Conservation (phyloP, 1,139 yeast species). For the Kluyveromyces sp. region DNA sequence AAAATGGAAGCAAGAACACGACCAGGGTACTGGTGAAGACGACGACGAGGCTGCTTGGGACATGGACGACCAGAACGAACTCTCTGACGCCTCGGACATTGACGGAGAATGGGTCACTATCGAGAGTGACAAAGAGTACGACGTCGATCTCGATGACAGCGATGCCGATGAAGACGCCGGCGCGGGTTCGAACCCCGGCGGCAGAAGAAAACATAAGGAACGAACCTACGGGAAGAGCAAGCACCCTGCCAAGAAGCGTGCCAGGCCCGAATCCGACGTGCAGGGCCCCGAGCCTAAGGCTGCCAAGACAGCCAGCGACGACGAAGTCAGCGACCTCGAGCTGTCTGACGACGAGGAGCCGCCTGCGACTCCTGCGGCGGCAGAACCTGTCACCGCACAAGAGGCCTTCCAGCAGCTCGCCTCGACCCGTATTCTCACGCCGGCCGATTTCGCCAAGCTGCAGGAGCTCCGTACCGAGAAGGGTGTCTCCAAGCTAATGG, state of each 20-base stretch:
- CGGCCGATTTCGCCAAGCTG: constrained; percentile 94
- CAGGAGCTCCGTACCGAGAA: constrained; percentile 81
- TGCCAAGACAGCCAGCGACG: no score
- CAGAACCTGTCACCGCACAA: constrained; percentile 23
- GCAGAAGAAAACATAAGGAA: constrained; percentile 12
- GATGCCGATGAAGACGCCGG: constrained; percentile 40
- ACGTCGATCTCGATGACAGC: constrained; percentile 38
- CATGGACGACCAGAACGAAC: constrained; percentile 43
- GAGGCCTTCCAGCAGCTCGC: constrained; percentile 58
- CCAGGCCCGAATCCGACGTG: background rate
- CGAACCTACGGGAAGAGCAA: constrained; percentile 15
- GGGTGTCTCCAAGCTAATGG: constrained; percentile 72
- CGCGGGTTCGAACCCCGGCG: constrained; percentile 34
- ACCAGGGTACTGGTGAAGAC: constrained; percentile 55
- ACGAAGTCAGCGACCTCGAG: constrained; percentile 37
- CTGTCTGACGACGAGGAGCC: constrained; percentile 31
- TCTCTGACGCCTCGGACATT: constrained; percentile 37
- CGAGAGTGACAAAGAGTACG: constrained; percentile 49
- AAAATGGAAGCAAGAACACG: constrained; percentile 56
- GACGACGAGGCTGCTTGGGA: constrained; percentile 57
- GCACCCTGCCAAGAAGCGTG: background rate
- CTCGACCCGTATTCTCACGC: constrained; percentile 74
- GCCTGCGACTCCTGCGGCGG: no score
- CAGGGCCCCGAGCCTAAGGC: no score
- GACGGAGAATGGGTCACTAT: constrained; percentile 52